Evolutionary conservation across 345 rosid species (phyloP).

Genomic region (Viola odorata): DNA sequence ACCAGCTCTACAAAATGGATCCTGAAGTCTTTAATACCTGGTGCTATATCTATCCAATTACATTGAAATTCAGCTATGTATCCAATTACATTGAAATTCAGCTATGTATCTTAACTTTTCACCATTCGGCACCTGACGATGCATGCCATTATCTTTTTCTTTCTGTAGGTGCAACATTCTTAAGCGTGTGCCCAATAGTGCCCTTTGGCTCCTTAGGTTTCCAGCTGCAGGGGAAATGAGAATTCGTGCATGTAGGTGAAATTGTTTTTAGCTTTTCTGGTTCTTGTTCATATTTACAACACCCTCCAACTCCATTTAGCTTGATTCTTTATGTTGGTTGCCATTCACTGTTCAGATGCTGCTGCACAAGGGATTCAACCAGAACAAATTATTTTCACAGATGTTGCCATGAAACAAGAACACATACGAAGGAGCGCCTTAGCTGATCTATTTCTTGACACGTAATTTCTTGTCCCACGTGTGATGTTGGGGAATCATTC

Average conservation of each 20-base stretch:
- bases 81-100: too few species aligned
- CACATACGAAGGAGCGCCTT: slow-evolving; percentile 92
- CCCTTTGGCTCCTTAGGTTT: slow-evolving; percentile 96
- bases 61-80: too few species aligned
- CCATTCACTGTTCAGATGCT: slow-evolving; percentile 58
- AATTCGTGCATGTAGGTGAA: slow-evolving; percentile 67
- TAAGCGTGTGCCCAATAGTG: slow-evolving; percentile 90
- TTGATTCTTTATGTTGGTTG: background rate
- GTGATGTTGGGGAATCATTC: too few species aligned
- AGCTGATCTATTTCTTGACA: slow-evolving; percentile 94
- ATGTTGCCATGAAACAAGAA: slow-evolving; percentile 96
- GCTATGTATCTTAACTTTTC: too few species aligned
- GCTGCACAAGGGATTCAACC: slow-evolving; percentile 74
- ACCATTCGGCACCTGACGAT: background rate
- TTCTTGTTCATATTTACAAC: background rate
- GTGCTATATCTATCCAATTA: slow-evolving; percentile 27
- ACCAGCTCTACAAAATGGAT: slow-evolving; percentile 99
- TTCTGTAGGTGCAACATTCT: slow-evolving; percentile 87
- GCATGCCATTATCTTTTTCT: background rate
- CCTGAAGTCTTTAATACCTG: slow-evolving; percentile 90
- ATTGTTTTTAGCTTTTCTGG: background rate
- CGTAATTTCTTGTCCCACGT: slow-evolving; percentile 38
- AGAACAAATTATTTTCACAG: slow-evolving; percentile 91
- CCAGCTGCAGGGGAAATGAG: slow-evolving; percentile 99
- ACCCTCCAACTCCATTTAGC: background rate